These are phyloP conservation scores for Pilaira anomala DNA, from an alignment of 192 early-diverging fungal genomes.

Conservation along the genomic window DNA sequence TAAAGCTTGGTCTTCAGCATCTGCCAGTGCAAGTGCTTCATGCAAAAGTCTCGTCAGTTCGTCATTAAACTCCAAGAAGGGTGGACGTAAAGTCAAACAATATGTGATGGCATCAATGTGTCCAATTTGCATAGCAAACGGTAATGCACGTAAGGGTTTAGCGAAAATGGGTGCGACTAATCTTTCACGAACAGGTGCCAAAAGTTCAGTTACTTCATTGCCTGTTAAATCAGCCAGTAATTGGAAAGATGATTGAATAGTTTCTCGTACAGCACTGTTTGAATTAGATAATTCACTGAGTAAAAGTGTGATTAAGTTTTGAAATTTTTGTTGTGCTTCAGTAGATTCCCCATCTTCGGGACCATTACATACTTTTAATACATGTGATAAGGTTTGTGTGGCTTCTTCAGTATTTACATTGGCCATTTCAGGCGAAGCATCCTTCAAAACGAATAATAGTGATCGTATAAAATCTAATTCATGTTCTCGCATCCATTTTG, in stretches of 20 bases:
- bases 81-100: constrained; percentile 83
- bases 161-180: constrained; percentile 92
- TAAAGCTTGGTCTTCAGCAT: constrained; percentile 96
- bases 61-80: constrained; percentile 87
- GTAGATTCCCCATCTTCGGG: constrained; percentile 49
- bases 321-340: constrained; percentile 64
- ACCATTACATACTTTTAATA: constrained; percentile 68
- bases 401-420: constrained; percentile 72
- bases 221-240: constrained; percentile 76
- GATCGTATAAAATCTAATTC: constrained; percentile 92
- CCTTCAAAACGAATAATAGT: constrained; percentile 94
- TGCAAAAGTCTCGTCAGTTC: constrained; percentile 85
- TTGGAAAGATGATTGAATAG: constrained; percentile 79
- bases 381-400: constrained; percentile 65
- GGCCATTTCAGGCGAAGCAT: constrained; percentile 75
- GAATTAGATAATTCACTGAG: constrained; percentile 93
- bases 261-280: constrained; percentile 82
- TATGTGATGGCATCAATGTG: constrained; percentile 98
- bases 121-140: constrained; percentile 98
- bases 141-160: constrained; percentile 92
- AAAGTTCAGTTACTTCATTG: constrained; percentile 77
- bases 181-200: constrained; percentile 79
- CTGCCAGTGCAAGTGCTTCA: constrained; percentile 91
- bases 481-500: constrained; percentile 90
- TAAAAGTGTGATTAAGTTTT: constrained; percentile 73